Base-by-base conservation (phyloP, 345 rosid species). In the Populus alba region DNA sequence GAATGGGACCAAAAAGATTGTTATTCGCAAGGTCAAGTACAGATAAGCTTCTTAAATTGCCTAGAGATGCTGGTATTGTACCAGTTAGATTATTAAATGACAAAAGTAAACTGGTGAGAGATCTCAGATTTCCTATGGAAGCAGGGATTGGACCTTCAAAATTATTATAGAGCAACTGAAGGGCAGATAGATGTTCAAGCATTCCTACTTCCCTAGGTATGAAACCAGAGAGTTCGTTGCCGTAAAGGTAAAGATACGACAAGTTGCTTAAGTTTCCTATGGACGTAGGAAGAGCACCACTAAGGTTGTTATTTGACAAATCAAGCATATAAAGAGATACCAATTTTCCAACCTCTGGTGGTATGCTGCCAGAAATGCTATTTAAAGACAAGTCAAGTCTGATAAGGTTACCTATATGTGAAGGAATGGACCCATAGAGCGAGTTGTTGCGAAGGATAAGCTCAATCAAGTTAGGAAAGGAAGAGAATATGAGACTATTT, bases 361-460 rank as follows among this genome's bases (percentile, higher is more conserved):
- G 27, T 0, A 27, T 27, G 27, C 1, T 27, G 27, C 27, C 27
- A 27, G 27, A 27, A 27, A 27, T 27, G 27, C 27, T 27, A 27
- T 27, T 27, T 0, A 0, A 27, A 27, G 27, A 27, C 27, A 27
- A 27, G 27, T 27, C 27, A 27, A 27, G 27, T 25, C 27, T 25
- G 27, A 27, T 27, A 23, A 85, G 85, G 18, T 74, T 31, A 17
- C 53, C 70, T 1, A 80, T 31, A 13, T 63, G 74, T 0, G 82
- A 22, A 13, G 85, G 82, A 59, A 85, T 53, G 71, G 37, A 12
- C 1, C 83, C 85, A 2, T 47, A 82, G 6, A 82, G 37, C 0
- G 62, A 80, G 65, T 79, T 77, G 37, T 77, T 71, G 5, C 0
- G 1, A 13, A 82, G 67, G 2, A 13, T 17, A 3, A 78, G 76